Evolutionary conservation across 352 stramenopile genomes (phyloP), one percentile per base, ranked within the genome.

Genomic region (Pythium brassicae): DNA sequence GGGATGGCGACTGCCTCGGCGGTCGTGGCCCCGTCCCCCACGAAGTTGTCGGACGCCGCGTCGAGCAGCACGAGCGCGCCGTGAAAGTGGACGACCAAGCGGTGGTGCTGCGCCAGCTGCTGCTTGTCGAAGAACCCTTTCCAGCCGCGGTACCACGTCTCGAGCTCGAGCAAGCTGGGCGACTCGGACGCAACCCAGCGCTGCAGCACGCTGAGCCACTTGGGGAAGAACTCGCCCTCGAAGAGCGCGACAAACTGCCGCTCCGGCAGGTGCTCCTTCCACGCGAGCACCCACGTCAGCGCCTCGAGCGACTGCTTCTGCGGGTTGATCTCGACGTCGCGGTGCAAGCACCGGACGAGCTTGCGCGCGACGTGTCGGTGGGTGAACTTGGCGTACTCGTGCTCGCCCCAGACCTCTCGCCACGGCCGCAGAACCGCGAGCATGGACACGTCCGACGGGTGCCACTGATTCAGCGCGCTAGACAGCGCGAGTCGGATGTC

Each of bases 211-310:
- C 78, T 76, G 14, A 97, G 77, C 90, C 90, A 97, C 57, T 94
- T 88, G 0, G 86, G 83, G 50, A 97, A 97, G 50, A 97, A 96
- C 52, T 97, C 90, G 10, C 86, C 89, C 65, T 97, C 89, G 23
- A 97, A 72, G 2, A 96, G 65, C 23, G 84, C 80, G 32, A 92
- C 68, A 50, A 93, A 76, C 52, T 96, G 86, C 0, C 79, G 74
- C 11, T 86, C 57, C 11, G 86, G 81, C 29, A 96, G 58, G 51
- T 85, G 43, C 19, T 67, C 52, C 66, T 77, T 70, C 87, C 87
- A 96, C 40, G 71, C 81, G 4, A 96, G 50, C 22, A 92, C 68
- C 82, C 83, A 94, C 23, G 62, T 69, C 22, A 96, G 53, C 4
- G 65, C 61, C 22, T 88, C 77, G 19, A 95, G 54, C 2, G 78